Conservation (phyloP, 352 stramenopile genomes). For the Globisporangium carolinianum region DNA sequence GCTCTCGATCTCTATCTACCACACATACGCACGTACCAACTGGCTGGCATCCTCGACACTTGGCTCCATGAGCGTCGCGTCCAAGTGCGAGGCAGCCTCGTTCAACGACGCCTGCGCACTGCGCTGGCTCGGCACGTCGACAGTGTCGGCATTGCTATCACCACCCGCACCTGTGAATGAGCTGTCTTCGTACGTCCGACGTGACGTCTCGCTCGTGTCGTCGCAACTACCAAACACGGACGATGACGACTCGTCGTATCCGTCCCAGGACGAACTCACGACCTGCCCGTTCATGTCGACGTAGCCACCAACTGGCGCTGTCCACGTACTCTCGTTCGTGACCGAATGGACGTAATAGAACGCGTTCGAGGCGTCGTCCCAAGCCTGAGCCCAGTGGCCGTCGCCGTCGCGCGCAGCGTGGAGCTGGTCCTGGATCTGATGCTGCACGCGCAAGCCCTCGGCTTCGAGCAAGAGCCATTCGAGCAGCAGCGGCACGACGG, state of each 20-base stretch:
- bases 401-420: slow-evolving; percentile 29
- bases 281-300: slow-evolving; percentile 61
- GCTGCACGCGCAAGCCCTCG: slow-evolving; percentile 49
- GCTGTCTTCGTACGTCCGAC: no score
- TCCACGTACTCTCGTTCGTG: slow-evolving; percentile 54
- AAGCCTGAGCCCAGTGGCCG: slow-evolving; percentile 55
- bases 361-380: slow-evolving; percentile 48
- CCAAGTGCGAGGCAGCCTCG: slow-evolving; percentile 25
- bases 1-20: neutral
- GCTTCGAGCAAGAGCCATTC: slow-evolving; percentile 76
- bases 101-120: slow-evolving; percentile 5
- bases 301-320: slow-evolving; percentile 45
- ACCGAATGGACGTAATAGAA: slow-evolving; percentile 66
- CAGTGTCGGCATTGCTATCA: neutral
- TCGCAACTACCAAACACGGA: neutral
- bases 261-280: slow-evolving; percentile 16
- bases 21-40: slow-evolving; percentile 8
- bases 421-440: slow-evolving; percentile 59
- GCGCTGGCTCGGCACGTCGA: no score
- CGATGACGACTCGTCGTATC: slow-evolving; percentile 2
- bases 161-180: neutral
- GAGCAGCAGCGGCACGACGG: slow-evolving; percentile 53
- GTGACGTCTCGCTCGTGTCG: neutral
- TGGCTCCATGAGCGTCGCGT: slow-evolving; percentile 16
- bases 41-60: slow-evolving; percentile 6